phyloP scores from a whole-genome alignment of 768 basidiomycete genomes.

The Russula griseocarnosa region DNA sequence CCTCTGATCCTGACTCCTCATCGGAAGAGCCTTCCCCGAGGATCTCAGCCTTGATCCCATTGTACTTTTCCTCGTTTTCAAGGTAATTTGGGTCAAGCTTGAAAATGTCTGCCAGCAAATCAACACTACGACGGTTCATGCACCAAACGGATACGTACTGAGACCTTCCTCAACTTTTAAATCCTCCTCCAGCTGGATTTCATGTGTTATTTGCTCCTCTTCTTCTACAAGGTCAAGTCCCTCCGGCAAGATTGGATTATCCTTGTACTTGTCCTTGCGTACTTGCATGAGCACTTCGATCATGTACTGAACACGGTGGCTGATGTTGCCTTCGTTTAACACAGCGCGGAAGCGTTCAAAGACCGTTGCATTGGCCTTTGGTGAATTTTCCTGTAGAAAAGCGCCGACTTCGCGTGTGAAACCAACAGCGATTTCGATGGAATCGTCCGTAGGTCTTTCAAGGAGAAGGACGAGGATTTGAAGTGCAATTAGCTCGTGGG shows the following conservation, averaged over 20 bases:
- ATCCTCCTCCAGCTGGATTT: slow-evolving; percentile 88
- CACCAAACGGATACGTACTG: slow-evolving; percentile 53
- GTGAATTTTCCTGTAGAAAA: slow-evolving; percentile 87
- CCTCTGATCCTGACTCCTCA: slow-evolving; percentile 58
- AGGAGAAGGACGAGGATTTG: slow-evolving; percentile 95
- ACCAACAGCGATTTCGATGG: slow-evolving; percentile 96
- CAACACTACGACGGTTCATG: slow-evolving; percentile 12
- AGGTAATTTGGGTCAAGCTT: slow-evolving; percentile 84
- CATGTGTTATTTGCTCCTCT: slow-evolving; percentile 96
- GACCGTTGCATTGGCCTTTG: slow-evolving; percentile 91
- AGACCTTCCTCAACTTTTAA: slow-evolving; percentile 90
- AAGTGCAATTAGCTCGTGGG: slow-evolving; percentile 90
- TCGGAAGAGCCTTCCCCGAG: slow-evolving; percentile 84
- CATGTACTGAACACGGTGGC: slow-evolving; percentile 98
- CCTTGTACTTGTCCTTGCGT: slow-evolving; percentile 98
- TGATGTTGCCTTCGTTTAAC: slow-evolving; percentile 90
- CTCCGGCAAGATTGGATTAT: slow-evolving; percentile 91
- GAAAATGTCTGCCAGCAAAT: slow-evolving; percentile 70
- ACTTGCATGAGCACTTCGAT: slow-evolving; percentile 99
- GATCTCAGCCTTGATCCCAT: slow-evolving; percentile 87
- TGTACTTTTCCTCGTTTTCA: slow-evolving; percentile 94
- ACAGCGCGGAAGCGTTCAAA: slow-evolving; percentile 97
- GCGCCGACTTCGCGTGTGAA: slow-evolving; percentile 98
- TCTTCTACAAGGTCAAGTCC: slow-evolving; percentile 96
- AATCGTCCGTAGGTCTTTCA: slow-evolving; percentile 94